These are phyloP conservation scores for Austroboletus niveus DNA, from an alignment of 1,284 basidiomycete species.

Conservation along the genomic window DNA sequence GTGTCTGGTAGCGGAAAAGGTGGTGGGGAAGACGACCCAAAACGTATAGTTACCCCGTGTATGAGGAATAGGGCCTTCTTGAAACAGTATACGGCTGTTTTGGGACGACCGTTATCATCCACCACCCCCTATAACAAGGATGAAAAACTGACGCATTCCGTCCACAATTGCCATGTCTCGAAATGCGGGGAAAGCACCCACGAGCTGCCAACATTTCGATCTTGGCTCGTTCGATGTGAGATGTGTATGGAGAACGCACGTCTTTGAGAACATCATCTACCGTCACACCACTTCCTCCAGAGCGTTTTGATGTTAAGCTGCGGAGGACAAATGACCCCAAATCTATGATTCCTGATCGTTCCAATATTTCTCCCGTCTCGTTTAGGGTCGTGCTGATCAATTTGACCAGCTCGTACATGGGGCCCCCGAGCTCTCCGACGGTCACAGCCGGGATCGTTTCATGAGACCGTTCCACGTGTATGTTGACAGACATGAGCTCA, in stretches of 20 bases:
- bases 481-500: slow-evolving; percentile 64
- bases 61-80: slow-evolving; percentile 87
- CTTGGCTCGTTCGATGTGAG: slow-evolving; percentile 2
- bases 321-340: slow-evolving; percentile 74
- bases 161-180: slow-evolving; percentile 67
- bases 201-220: slow-evolving; percentile 47
- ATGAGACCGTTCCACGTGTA: slow-evolving; percentile 73
- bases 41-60: slow-evolving; percentile 64
- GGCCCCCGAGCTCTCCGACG: slow-evolving; percentile 75
- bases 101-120: slow-evolving; percentile 3
- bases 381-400: slow-evolving; percentile 64
- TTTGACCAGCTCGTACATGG: slow-evolving; percentile 69
- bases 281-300: slow-evolving; percentile 37
- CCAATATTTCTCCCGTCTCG: slow-evolving; percentile 70
- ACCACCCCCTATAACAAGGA: slow-evolving; percentile 2
- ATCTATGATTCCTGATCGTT: slow-evolving; percentile 59
- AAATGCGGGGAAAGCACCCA: slow-evolving; percentile 73
- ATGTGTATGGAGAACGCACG: slow-evolving; percentile 38
- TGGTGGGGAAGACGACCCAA: slow-evolving; percentile 48
- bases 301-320: slow-evolving; percentile 49
- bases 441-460: slow-evolving; percentile 66
- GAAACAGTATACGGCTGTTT: slow-evolving; percentile 76
- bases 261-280: slow-evolving; percentile 65
- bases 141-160: slow-evolving; percentile 52
- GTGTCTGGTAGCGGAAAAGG: slow-evolving; percentile 65